A percentile compares a stretch with the other conserved stretches of the same genome.
Conservation (phyloP, 2,329 filamentous ascomycete genomes). For the Tolypocladium inflatum region DNA sequence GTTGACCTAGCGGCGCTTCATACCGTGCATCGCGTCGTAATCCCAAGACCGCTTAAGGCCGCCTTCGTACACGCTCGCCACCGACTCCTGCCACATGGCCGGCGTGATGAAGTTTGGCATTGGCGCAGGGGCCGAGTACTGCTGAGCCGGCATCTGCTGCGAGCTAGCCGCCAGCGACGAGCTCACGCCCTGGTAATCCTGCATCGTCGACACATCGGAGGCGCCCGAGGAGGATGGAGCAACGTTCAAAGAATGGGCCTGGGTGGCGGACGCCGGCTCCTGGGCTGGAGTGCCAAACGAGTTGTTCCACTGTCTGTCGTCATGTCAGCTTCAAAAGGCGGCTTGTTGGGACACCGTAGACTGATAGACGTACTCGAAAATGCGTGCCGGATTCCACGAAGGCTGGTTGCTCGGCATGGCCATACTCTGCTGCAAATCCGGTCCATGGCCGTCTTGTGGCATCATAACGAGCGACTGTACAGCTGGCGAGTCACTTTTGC, state of each 20-base stretch:
- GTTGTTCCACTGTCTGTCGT: conserved; percentile 78
- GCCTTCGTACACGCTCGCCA: conserved; percentile 59
- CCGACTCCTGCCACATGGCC: conserved; percentile 65
- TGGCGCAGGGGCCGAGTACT: conserved; percentile 42
- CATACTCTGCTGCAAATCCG: conserved; percentile 44
- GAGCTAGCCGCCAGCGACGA: conserved; percentile 32
- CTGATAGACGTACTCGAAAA: conserved; percentile 68
- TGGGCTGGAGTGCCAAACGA: conserved; percentile 68
- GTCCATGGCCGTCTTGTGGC: conserved; percentile 47
- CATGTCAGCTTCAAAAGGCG: background rate
- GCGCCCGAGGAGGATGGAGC: conserved; percentile 39
- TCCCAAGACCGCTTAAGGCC: conserved; percentile 56
- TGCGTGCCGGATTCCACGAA: conserved; percentile 75
- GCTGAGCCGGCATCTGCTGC: conserved; percentile 38
- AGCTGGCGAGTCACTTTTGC: conserved; percentile 68
- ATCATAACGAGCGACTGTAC: conserved; percentile 65
- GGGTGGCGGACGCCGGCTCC: conserved; percentile 25
- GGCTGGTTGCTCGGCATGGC: conserved; percentile 55
- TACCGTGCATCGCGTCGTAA: conserved; percentile 30
- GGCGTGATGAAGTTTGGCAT: conserved; percentile 55
- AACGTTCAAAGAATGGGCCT: conserved; percentile 42
- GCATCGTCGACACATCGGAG: conserved; percentile 42
- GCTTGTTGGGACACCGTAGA: background rate
- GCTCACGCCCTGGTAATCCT: conserved; percentile 41
- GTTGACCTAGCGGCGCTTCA: conserved; percentile 15